phyloP scores from a whole-genome alignment of 1,284 basidiomycete genomes.

The Phylloboletellus chloephorus region DNA sequence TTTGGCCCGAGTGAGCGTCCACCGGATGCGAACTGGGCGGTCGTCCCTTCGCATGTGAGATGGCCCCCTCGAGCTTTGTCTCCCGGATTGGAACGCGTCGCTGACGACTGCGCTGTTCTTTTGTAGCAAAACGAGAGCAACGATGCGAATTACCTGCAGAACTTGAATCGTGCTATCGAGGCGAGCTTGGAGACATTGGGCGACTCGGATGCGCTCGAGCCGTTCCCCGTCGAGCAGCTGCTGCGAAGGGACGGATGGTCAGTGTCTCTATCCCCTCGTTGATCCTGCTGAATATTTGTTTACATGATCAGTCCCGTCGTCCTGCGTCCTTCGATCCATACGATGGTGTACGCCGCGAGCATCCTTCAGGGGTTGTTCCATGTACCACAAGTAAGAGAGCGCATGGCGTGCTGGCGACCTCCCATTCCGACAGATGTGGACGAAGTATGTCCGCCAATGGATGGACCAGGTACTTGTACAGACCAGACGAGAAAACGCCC shows the following conservation, averaged over 20 bases:
- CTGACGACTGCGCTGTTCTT: conserved; percentile 5
- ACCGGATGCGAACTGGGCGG: conserved; percentile 59
- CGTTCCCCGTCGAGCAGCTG: conserved; percentile 43
- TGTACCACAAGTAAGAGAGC: conserved; percentile 59
- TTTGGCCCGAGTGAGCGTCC: conserved; percentile 57
- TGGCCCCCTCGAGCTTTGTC: no score
- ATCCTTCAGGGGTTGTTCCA: conserved; percentile 60
- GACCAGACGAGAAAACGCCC: background rate
- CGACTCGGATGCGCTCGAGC: conserved; percentile 33
- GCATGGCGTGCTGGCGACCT: conserved; percentile 45
- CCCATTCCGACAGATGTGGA: conserved; percentile 21
- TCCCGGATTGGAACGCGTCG: no score
- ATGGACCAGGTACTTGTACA: conserved; percentile 33
- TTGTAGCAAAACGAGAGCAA: conserved; percentile 33
- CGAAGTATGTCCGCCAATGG: conserved; percentile 23
- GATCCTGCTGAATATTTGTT: conserved; percentile 5
- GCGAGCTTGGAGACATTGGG: conserved; percentile 47
- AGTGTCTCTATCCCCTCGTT: conserved; percentile 16
- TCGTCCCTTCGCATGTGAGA: conserved; percentile 60
- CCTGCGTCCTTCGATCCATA: conserved; percentile 49
- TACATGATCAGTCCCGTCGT: conserved; percentile 50
- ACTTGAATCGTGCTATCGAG: conserved; percentile 60
- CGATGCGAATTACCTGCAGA: conserved; percentile 48
- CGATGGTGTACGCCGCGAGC: conserved; percentile 52
- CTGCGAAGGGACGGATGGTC: conserved; percentile 57